Conservation (phyloP, 108 stramenopile species). For the Fistulifera pelliculosa region DNA sequence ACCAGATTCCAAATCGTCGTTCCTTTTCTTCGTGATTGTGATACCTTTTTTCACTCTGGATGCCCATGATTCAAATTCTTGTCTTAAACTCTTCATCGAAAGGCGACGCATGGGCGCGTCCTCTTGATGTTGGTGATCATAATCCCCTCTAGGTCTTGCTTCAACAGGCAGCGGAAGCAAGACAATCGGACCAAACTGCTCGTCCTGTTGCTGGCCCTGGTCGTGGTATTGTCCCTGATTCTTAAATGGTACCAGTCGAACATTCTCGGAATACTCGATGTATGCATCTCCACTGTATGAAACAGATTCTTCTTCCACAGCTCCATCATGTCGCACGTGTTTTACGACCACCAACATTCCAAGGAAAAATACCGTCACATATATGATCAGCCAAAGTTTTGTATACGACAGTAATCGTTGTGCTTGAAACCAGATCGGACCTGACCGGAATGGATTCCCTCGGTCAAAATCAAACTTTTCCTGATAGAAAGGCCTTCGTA, state of each 20-base stretch:
- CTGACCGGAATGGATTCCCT: conserved; percentile 5
- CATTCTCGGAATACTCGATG: background rate
- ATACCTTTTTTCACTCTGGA: conserved; percentile 51
- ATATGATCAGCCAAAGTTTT: conserved; percentile 32
- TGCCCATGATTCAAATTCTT: conserved; percentile 74
- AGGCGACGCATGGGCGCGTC: background rate
- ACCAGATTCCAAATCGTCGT: conserved; percentile 68
- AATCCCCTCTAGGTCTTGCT: too few species aligned
- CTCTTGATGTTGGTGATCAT: conserved; percentile 4
- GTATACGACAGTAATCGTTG: conserved; percentile 26
- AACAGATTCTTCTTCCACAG: background rate
- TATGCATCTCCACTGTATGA: background rate
- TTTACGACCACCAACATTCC: conserved; percentile 24
- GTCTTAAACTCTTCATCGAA: conserved; percentile 16
- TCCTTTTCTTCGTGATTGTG: conserved; percentile 54
- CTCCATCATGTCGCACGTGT: conserved; percentile 12
- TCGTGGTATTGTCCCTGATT: conserved; percentile 2
- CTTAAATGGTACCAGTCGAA: too few species aligned
- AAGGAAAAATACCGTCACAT: conserved; percentile 13
- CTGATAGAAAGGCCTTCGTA: conserved; percentile 12
- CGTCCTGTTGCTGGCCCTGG: conserved; percentile 10
- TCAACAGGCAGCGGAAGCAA: too few species aligned
- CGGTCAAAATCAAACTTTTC: conserved; percentile 35
- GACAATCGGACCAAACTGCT: background rate
- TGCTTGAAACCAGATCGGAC: conserved; percentile 19